These are phyloP conservation scores for Cordyceps javanica DNA, from an alignment of 2,329 filamentous ascomycete species.

Conservation along the genomic window DNA sequence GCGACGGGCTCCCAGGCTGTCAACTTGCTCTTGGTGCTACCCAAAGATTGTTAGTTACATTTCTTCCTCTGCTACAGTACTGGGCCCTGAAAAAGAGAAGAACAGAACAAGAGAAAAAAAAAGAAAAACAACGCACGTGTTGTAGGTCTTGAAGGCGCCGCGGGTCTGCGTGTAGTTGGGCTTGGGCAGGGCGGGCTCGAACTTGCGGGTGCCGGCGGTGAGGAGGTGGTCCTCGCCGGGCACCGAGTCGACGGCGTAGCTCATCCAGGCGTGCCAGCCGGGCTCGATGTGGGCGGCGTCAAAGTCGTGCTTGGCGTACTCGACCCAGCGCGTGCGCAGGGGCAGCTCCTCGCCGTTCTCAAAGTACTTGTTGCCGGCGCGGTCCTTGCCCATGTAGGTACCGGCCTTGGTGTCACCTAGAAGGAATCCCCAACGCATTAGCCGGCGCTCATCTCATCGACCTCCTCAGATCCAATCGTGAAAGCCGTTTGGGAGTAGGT, in stretches of 20 bases:
- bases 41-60: too few relatives aligned
- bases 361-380: conserved; percentile 95
- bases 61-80: too few relatives aligned
- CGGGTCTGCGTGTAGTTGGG: conserved; percentile 70
- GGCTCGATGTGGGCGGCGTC: conserved; percentile 84
- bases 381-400: conserved; percentile 74
- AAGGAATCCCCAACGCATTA: neutral
- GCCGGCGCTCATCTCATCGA: neutral
- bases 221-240: conserved; percentile 71
- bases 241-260: conserved; percentile 83
- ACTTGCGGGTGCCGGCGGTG: conserved; percentile 59
- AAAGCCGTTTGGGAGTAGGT: neutral
- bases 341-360: conserved; percentile 95
- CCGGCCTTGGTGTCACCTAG: conserved; percentile 97
- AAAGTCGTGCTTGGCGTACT: conserved; percentile 84
- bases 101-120: conserved; percentile 24
- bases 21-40: conserved; percentile 49
- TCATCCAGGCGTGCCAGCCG: conserved; percentile 97
- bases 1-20: conserved; percentile 45
- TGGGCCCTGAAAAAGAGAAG: neutral
- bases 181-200: conserved; percentile 67
- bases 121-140: conserved; percentile 63
- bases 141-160: conserved; percentile 88
- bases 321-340: conserved; percentile 93
- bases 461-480: neutral